These are phyloP conservation scores for Wallemia hederae DNA, from an alignment of 1,284 basidiomycete genomes.

Conservation along the genomic window DNA sequence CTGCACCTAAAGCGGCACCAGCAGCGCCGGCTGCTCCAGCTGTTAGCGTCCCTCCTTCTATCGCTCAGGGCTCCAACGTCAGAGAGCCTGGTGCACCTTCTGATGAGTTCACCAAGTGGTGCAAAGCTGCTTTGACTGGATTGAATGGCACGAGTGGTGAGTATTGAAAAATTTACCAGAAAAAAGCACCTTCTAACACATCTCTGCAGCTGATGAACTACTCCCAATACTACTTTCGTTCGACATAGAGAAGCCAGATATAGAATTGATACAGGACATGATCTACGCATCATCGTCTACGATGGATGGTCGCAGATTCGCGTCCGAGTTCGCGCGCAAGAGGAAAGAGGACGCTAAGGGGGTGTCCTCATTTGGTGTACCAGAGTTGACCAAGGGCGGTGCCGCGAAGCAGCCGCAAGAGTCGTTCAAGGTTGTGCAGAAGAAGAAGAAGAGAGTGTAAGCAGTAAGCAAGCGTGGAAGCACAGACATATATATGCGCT, in stretches of 20 bases:
- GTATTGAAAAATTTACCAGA: constrained; percentile 12
- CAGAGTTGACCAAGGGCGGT: constrained; percentile 2
- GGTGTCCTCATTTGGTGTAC: too few species aligned
- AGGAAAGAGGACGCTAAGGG: constrained; percentile 40
- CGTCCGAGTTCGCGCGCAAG: constrained; percentile 57
- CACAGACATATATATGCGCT: neutral
- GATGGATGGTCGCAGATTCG: constrained; percentile 77
- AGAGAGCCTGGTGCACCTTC: constrained; percentile 17
- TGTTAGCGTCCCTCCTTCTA: constrained; percentile 17
- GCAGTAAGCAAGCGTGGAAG: too few species aligned
- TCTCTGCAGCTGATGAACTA: constrained; percentile 52
- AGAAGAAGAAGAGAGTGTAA: neutral
- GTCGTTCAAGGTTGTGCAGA: neutral
- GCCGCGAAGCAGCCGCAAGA: neutral
- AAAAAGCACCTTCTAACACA: constrained; percentile 2
- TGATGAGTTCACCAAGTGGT: constrained; percentile 69
- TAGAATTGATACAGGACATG: constrained; percentile 12
- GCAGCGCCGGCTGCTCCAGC: constrained; percentile 10
- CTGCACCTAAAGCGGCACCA: constrained; percentile 4
- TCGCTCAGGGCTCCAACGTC: constrained; percentile 5
- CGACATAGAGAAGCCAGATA: neutral
- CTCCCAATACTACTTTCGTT: constrained; percentile 29
- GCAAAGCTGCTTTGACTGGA: constrained; percentile 60
- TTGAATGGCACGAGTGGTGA: constrained; percentile 54
- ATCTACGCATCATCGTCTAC: constrained; percentile 85